These are phyloP conservation scores for Metschnikowia sp. DNA, from an alignment of 805 yeast species.

Conservation along the genomic window DNA sequence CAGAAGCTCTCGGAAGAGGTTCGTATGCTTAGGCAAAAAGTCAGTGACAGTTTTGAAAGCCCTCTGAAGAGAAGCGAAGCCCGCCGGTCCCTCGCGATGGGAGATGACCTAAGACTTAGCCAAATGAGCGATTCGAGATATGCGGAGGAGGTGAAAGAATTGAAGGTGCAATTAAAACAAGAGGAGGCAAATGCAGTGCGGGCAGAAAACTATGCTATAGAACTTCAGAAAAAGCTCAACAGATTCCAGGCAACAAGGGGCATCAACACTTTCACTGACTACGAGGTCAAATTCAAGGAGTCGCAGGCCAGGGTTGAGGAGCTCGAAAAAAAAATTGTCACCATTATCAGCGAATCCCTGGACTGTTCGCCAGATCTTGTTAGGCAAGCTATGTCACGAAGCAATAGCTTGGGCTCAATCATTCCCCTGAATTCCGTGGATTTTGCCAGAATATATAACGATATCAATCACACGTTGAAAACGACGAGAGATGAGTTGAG, in stretches of 20 bases:
- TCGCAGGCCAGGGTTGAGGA: constrained; percentile 32
- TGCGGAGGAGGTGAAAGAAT: constrained; percentile 43
- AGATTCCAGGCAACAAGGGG: constrained; percentile 41
- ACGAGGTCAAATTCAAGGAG: constrained; percentile 34
- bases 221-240: constrained; percentile 41
- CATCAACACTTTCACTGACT: constrained; percentile 30
- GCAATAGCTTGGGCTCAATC: constrained; percentile 33
- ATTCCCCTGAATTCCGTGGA: constrained; percentile 31
- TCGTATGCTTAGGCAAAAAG: constrained; percentile 50
- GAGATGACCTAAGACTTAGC: constrained; percentile 24
- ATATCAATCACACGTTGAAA: constrained; percentile 43
- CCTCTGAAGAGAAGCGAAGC: constrained; percentile 19
- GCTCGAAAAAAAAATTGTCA: constrained; percentile 28
- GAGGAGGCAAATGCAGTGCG: constrained; percentile 50
- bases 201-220: constrained; percentile 49
- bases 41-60: constrained; percentile 16
- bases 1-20: constrained; percentile 53
- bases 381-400: constrained; percentile 21
- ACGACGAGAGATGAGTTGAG: constrained; percentile 43
- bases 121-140: constrained; percentile 14
- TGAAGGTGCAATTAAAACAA: constrained; percentile 47
- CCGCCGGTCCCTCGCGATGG: constrained; percentile 33
- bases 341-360: constrained; percentile 7
- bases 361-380: constrained; percentile 5
- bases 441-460: constrained; percentile 48